A percentile compares a stretch with the other conserved stretches of the same genome.
Evolutionary conservation across 1,139 yeast species (phyloP).

Genomic region (Diutina catenulata): DNA sequence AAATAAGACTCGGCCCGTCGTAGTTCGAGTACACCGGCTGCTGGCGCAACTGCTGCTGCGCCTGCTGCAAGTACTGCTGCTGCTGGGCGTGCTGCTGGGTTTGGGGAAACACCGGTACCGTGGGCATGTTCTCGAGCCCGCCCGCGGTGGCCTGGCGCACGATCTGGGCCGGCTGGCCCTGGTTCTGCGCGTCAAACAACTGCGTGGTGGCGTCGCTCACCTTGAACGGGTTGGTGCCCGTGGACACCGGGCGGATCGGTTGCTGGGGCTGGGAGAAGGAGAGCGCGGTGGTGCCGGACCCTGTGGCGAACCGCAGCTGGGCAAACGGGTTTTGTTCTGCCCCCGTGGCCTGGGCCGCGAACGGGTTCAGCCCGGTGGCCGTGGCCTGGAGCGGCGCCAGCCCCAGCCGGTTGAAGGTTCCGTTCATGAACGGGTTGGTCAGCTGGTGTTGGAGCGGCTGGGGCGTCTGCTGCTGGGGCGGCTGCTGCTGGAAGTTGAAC

Average conservation of each 20-base stretch:
- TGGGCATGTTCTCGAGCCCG: constrained; percentile 50
- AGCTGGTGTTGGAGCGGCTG: constrained; percentile 13
- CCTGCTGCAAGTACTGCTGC: constrained; percentile 1
- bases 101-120: constrained; percentile 55
- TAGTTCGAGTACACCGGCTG: constrained; percentile 2
- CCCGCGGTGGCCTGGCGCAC: constrained; percentile 53
- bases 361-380: constrained; percentile 35
- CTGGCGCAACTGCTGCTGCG: constrained; percentile 9
- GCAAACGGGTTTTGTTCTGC: constrained; percentile 4
- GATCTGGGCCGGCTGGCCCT: constrained; percentile 15
- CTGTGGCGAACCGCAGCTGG: neutral
- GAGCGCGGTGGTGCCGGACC: constrained; percentile 3
- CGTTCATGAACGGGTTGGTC: constrained; percentile 32
- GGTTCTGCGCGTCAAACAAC: constrained; percentile 8
- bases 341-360: constrained; percentile 19
- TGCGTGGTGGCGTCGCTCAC: constrained; percentile 11
- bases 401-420: constrained; percentile 8
- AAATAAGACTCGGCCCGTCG: constrained; percentile 4
- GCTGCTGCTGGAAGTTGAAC: constrained; percentile 2
- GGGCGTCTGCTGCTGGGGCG: neutral
- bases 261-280: neutral
- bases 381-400: constrained; percentile 8
- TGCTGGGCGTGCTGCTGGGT: constrained; percentile 29
- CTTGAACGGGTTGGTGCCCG: constrained; percentile 25
- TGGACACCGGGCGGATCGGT: constrained; percentile 9